Conservation (phyloP, 345 rosid genomes). For the Eucalyptus paniculata region DNA sequence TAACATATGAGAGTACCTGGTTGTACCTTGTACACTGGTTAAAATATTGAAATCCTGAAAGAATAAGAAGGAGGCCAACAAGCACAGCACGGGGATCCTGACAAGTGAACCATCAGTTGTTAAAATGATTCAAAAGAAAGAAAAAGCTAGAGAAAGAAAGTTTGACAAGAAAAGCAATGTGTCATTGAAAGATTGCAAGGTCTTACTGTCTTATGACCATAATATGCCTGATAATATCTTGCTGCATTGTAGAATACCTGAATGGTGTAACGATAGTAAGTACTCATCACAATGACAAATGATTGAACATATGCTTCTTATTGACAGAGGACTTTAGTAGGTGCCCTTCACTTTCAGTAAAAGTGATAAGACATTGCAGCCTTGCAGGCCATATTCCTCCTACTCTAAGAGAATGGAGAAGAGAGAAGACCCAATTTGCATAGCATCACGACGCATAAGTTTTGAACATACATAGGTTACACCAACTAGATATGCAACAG, state of each 20-base stretch:
- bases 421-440: background rate
- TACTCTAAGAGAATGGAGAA: background rate
- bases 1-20: slow-evolving; percentile 35
- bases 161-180: background rate
- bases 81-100: slow-evolving; percentile 92
- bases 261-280: background rate
- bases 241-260: slow-evolving; percentile 95
- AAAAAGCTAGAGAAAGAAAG: background rate
- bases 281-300: background rate
- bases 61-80: slow-evolving; percentile 70
- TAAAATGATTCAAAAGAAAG: background rate
- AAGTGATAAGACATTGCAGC: background rate
- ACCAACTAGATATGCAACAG: background rate
- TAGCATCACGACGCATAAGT: background rate
- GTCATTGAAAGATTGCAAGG: background rate
- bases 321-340: background rate
- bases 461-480: background rate
- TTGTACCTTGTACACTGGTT: slow-evolving; percentile 76
- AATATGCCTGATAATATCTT: slow-evolving; percentile 78
- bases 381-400: background rate
- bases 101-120: background rate
- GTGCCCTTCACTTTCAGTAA: background rate
- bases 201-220: slow-evolving; percentile 93
- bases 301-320: background rate
- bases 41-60: slow-evolving; percentile 82